These are phyloP conservation scores for Phytopythium delawarense DNA, from an alignment of 352 stramenopile genomes.

Conservation along the genomic window DNA sequence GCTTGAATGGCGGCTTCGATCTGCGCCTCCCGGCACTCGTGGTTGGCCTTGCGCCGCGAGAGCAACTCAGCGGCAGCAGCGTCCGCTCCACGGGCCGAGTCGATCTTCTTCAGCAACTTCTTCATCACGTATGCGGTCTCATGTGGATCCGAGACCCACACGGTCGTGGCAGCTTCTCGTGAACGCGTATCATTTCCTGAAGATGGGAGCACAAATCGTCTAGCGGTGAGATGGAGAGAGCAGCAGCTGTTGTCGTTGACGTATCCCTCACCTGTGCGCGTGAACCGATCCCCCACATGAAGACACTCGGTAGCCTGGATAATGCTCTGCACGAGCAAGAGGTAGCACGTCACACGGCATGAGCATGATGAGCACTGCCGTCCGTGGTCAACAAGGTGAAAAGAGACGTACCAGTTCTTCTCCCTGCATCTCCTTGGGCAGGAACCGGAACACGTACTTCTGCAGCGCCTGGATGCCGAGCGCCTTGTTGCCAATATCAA, in stretches of 20 bases:
- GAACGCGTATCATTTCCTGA: slow-evolving; percentile 94
- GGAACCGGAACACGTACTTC: slow-evolving; percentile 70
- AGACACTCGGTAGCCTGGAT: slow-evolving; percentile 88
- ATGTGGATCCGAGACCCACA: slow-evolving; percentile 94
- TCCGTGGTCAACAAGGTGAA: not conserved
- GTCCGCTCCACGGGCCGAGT: slow-evolving; percentile 33
- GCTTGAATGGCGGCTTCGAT: slow-evolving; percentile 67
- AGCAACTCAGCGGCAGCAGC: slow-evolving; percentile 12
- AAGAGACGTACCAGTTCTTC: slow-evolving; percentile 41
- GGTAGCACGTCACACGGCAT: too few species aligned
- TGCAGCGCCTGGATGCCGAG: slow-evolving; percentile 92
- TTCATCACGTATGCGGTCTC: slow-evolving; percentile 96
- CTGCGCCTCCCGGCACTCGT: slow-evolving; percentile 40
- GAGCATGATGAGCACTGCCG: too few species aligned
- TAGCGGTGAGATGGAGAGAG: not conserved
- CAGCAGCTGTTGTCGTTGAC: not conserved
- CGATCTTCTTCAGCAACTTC: slow-evolving; percentile 78
- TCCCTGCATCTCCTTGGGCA: slow-evolving; percentile 74
- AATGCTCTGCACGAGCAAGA: slow-evolving; percentile 22
- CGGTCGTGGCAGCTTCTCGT: slow-evolving; percentile 87
- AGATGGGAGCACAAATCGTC: not conserved
- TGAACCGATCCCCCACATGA: slow-evolving; percentile 94
- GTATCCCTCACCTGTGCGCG: slow-evolving; percentile 26
- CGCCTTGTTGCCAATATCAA: slow-evolving; percentile 96
- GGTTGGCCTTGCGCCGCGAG: slow-evolving; percentile 14